Base-by-base conservation (phyloP, 2,329 filamentous ascomycete species). In the Trichoderma gracile region DNA sequence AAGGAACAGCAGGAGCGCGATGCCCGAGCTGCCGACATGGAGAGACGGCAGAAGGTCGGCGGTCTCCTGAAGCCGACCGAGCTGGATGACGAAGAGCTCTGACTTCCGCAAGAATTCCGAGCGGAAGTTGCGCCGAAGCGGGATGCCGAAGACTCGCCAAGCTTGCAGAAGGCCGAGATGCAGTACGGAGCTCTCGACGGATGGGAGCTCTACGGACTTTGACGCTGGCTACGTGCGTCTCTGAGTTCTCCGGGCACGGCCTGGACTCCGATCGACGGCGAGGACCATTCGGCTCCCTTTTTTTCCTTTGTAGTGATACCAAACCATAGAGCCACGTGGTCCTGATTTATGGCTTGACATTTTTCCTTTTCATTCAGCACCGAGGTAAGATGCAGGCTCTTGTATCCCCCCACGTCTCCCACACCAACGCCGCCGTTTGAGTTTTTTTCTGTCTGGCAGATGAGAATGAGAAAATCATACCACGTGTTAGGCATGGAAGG, bases 61-160 rank as follows among this genome's bases (percentile, higher is more conserved):
- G 95, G 96, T 73, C 83, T 99, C 67, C 83, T 99, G 73, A 98
- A 99, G 83, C 96, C 95, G 56, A 95, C 93, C n/a, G 95, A 99
- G 77, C 86, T 99, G 74, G 94, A 93, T 69, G 91, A 94, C 71
- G 91, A 94, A 73, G 90, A 93, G 79, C 84, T 93, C 78, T 97
- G 93, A 97, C 91, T 93, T 68, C 80, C 86, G 50, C 77, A 87
- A 76, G 89, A 92, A 76, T 77, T 91, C 53, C 81, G 88, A 70
- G 82, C 79, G 61, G 88, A 91, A 76, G 84, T 82, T 74, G 78
- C 80, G 65, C 81, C 82, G 65, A 73, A 68, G 62, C 73, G 74
- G 68, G 69, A 70, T 49, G 49, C 21, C 21, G 63, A 43, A n/a
- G 56, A 63, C 57, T 65, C 65, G 61, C 52, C 63, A 46, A 66